Conservation (phyloP, 1,284 basidiomycete genomes). For the Caloboletus firmus region DNA sequence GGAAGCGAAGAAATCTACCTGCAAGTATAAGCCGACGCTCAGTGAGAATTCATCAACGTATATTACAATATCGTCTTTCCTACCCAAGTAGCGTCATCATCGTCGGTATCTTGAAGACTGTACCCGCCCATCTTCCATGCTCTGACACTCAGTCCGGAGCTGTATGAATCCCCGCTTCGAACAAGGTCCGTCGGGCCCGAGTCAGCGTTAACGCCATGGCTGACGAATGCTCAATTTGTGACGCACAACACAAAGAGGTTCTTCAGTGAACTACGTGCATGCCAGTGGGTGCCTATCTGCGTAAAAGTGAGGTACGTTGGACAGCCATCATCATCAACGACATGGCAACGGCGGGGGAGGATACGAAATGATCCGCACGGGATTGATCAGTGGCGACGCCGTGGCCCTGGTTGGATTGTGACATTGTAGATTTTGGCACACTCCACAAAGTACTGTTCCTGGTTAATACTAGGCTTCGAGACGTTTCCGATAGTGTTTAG, state of each 20-base stretch:
- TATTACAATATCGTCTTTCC: neutral
- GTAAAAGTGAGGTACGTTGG: neutral
- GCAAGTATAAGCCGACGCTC: neutral
- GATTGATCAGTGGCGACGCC: neutral
- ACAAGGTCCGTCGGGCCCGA: neutral
- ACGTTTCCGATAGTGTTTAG: neutral
- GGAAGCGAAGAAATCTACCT: constrained; percentile 9
- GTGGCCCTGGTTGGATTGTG: neutral
- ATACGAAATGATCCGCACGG: neutral
- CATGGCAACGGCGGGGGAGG: neutral
- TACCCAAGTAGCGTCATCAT: constrained; percentile 11
- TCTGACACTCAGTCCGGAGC: constrained; percentile 6
- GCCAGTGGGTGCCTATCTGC: constrained; percentile 3
- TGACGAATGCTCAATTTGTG: neutral
- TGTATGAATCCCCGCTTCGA: constrained; percentile 13
- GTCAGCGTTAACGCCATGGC: neutral
- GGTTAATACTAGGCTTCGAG: too few species aligned
- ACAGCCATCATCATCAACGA: neutral
- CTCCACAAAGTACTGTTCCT: neutral
- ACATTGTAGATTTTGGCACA: neutral
- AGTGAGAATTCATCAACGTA: neutral
- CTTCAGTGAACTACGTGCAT: constrained; percentile 2
- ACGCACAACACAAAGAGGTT: constrained; percentile 12
- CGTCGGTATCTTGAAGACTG: neutral
- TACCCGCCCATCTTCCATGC: neutral